These are phyloP conservation scores for Polytolypa hystricis DNA, from an alignment of 2,329 filamentous ascomycete species.

Conservation along the genomic window DNA sequence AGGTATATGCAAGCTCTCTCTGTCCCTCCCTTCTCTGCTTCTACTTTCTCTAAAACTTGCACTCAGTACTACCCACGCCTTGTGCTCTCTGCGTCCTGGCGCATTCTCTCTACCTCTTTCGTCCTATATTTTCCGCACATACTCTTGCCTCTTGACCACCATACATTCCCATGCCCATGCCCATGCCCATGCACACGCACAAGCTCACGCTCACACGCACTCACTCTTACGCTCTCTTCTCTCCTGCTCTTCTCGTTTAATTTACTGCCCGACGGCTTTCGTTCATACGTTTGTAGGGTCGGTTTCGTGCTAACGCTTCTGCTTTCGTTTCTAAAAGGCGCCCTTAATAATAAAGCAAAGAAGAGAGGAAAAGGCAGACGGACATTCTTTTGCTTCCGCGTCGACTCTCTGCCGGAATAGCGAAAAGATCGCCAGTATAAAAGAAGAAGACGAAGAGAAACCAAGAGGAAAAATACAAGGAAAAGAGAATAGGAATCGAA, in stretches of 20 bases:
- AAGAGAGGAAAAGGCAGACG: too few relatives aligned
- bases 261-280: constrained; percentile 21
- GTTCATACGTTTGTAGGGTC: constrained; percentile 15
- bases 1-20: constrained; percentile 9
- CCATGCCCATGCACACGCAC: too few relatives aligned
- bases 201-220: too few relatives aligned
- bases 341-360: too few relatives aligned
- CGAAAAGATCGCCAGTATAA: too few relatives aligned
- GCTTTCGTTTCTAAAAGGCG: constrained; percentile 4
- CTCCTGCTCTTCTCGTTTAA: constrained; percentile 10
- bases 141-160: too few relatives aligned
- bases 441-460: constrained; percentile 2
- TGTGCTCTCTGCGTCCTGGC: constrained; percentile 14
- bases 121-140: constrained; percentile 16
- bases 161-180: too few relatives aligned
- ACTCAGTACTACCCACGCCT: constrained; percentile 16
- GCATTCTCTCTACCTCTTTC: constrained; percentile 13
- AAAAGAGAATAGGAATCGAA: not conserved
- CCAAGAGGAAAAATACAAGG: constrained; percentile 1
- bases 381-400: too few relatives aligned
- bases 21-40: constrained; percentile 11
- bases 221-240: too few relatives aligned
- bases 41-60: constrained; percentile 17
- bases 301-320: constrained; percentile 7
- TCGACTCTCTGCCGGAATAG: too few relatives aligned